These are phyloP conservation scores for Ceratocystis colombiana DNA, from an alignment of 2,329 filamentous ascomycete species.

Conservation along the genomic window DNA sequence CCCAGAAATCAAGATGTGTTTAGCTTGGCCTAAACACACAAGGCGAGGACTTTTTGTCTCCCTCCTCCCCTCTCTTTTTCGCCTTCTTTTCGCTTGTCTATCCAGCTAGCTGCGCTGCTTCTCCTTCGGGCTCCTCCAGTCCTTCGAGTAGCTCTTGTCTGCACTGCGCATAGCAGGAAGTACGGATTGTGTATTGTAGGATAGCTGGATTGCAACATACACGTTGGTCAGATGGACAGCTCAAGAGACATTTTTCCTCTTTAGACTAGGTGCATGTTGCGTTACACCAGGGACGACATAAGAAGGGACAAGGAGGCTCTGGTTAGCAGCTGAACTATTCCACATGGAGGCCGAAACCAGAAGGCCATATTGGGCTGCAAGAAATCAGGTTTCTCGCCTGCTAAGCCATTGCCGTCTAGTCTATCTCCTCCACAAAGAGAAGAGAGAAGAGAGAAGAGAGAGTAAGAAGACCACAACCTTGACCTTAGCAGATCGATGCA, in stretches of 20 bases:
- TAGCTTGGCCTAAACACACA: too few species aligned
- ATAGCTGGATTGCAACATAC: not conserved
- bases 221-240: not conserved
- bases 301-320: not conserved
- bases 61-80: not conserved
- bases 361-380: not conserved
- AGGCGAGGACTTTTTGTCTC: too few species aligned
- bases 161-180: not conserved
- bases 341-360: not conserved
- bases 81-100: not conserved
- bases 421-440: too few species aligned
- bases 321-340: not conserved
- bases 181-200: not conserved
- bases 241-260: constrained; percentile 7
- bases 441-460: too few species aligned
- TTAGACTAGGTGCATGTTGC: not conserved
- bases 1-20: too few species aligned
- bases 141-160: not conserved
- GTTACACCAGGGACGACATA: not conserved
- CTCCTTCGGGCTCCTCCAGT: not conserved
- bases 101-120: constrained; percentile 3
- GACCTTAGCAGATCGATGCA: too few species aligned
- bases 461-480: too few species aligned
- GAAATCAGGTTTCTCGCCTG: too few species aligned
- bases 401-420: too few species aligned